phyloP scores from a whole-genome alignment of 139 green algal genomes.

The Eudorina sp. region DNA sequence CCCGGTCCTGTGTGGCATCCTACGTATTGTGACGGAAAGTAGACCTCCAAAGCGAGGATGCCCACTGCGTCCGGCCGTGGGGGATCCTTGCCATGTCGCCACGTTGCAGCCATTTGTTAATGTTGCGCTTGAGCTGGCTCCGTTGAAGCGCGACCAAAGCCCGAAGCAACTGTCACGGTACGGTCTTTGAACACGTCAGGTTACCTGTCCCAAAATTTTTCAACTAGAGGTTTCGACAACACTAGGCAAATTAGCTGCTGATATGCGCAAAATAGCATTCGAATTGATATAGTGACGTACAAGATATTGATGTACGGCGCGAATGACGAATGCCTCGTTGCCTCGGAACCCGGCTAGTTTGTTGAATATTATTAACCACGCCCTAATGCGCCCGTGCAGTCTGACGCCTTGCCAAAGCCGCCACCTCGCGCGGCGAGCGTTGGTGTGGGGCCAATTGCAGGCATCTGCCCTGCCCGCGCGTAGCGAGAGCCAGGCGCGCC shows the following conservation, averaged over 20 bases:
- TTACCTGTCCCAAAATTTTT: too few species aligned
- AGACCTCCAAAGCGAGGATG: slow-evolving; percentile 75
- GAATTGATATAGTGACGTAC: too few species aligned
- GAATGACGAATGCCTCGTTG: too few species aligned
- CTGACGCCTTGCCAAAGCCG: neutral
- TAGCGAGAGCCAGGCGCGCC: neutral
- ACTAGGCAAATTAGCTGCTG: too few species aligned
- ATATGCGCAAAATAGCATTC: too few species aligned
- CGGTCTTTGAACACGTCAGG: too few species aligned
- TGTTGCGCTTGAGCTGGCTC: too few species aligned
- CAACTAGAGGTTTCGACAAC: too few species aligned
- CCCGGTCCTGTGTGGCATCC: neutral
- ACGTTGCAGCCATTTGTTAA: neutral
- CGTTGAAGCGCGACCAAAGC: too few species aligned
- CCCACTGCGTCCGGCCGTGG: slow-evolving; percentile 44
- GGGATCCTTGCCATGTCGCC: neutral
- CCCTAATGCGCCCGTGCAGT: neutral
- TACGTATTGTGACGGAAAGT: slow-evolving; percentile 76
- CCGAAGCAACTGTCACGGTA: too few species aligned
- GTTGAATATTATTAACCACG: neutral
- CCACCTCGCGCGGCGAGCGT: neutral
- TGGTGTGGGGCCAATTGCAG: slow-evolving; percentile 9
- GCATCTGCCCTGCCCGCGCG: neutral
- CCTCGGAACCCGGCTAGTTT: neutral
- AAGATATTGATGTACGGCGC: too few species aligned